phyloP scores from a whole-genome alignment of 805 yeast genomes.

The Sugiyamaella marilandica region DNA sequence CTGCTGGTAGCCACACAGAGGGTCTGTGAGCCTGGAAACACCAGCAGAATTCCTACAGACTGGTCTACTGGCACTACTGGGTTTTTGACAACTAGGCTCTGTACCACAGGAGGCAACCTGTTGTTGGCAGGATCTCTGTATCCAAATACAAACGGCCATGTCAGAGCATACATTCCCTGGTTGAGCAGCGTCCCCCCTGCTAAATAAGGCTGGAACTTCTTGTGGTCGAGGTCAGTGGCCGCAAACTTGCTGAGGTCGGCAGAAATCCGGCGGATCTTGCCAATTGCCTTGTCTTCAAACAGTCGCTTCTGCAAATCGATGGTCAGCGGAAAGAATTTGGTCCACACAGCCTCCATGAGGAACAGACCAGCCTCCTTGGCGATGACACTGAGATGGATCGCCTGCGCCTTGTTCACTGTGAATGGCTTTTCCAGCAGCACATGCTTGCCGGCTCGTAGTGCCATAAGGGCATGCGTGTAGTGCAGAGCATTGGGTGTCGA shows the following conservation, averaged over 20 bases:
- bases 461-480: slow-evolving; percentile 40
- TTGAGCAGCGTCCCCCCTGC: slow-evolving; percentile 57
- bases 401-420: slow-evolving; percentile 44
- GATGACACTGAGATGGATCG: slow-evolving; percentile 38
- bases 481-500: slow-evolving; percentile 55
- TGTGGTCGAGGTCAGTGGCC: slow-evolving; percentile 20
- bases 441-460: slow-evolving; percentile 44
- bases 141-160: slow-evolving; percentile 30
- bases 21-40: slow-evolving; percentile 16
- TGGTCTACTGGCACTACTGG: slow-evolving; percentile 15
- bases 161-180: slow-evolving; percentile 49
- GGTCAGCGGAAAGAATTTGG: slow-evolving; percentile 41
- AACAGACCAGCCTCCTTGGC: slow-evolving; percentile 43
- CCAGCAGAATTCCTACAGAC: slow-evolving; percentile 9
- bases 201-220: slow-evolving; percentile 42
- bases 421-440: slow-evolving; percentile 55
- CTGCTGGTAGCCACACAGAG: slow-evolving; percentile 12
- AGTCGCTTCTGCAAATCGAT: slow-evolving; percentile 36
- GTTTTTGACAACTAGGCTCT: slow-evolving; percentile 10
- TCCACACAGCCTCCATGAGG: slow-evolving; percentile 51
- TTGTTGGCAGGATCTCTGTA: slow-evolving; percentile 17
- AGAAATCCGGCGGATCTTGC: slow-evolving; percentile 42
- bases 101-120: slow-evolving; percentile 8
- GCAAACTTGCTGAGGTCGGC: slow-evolving; percentile 33
- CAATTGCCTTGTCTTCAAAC: slow-evolving; percentile 41